Conservation (phyloP, 2,329 filamentous ascomycete species). For the Verruconis gallopava region DNA sequence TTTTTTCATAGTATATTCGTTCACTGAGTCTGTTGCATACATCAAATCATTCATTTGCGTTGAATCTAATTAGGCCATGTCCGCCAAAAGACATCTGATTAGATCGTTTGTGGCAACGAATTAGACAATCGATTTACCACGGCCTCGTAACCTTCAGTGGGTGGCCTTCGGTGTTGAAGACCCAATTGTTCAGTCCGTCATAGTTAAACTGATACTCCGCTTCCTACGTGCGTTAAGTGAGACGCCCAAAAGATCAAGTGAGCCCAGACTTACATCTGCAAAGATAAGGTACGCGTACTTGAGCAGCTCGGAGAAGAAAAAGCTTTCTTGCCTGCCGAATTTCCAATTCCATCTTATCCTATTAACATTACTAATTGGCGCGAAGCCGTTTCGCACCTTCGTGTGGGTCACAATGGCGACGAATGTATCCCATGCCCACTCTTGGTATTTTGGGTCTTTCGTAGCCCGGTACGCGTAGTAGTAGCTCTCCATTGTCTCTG, state of each 20-base stretch:
- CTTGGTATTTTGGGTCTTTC: slow-evolving; percentile 60
- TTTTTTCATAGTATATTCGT: no score
- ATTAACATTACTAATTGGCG: slow-evolving; percentile 54
- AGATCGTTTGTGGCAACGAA: no score
- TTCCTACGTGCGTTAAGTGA: slow-evolving; percentile 49
- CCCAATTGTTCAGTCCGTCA: slow-evolving; percentile 42
- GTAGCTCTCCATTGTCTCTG: slow-evolving; percentile 71
- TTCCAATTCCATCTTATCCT: slow-evolving; percentile 44
- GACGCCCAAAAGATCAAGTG: no score
- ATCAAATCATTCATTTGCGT: no score
- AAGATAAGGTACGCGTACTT: slow-evolving; percentile 73
- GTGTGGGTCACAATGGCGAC: slow-evolving; percentile 51
- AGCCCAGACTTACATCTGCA: slow-evolving; percentile 28
- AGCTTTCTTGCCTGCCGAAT: slow-evolving; percentile 73
- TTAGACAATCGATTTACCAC: no score
- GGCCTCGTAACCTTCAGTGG: no score
- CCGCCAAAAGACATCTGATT: no score
- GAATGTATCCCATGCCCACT: slow-evolving; percentile 76
- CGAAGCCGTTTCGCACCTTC: slow-evolving; percentile 53
- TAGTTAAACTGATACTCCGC: slow-evolving; percentile 30
- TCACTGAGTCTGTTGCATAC: no score
- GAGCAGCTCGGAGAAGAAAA: slow-evolving; percentile 76
- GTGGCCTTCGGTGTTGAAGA: slow-evolving; percentile 55
- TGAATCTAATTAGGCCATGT: no score
- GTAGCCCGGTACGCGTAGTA: slow-evolving; percentile 82